Percentiles rank a stretch among this genome's conserved stretches.
These are phyloP conservation scores for Heliamphora pulchella DNA, from an alignment of 179 eudicot genomes.

Conservation along the genomic window DNA sequence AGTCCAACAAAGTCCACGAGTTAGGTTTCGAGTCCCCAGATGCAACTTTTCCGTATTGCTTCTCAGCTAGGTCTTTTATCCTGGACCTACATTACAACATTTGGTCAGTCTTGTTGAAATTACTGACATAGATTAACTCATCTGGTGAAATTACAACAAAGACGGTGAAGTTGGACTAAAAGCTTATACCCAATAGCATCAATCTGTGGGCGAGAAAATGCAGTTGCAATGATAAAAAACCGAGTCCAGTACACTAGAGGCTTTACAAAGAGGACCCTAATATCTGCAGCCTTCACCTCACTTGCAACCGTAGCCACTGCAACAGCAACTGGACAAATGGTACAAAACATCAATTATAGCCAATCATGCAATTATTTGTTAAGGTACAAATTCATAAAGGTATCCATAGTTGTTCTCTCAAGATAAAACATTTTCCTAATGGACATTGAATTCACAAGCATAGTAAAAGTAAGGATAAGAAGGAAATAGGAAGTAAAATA, in stretches of 20 bases:
- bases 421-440: background rate
- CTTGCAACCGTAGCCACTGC: conserved; percentile 85
- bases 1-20: conserved; percentile 91
- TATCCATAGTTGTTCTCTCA: background rate
- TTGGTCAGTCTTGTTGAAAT: background rate
- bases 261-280: conserved; percentile 81
- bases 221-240: conserved; percentile 92
- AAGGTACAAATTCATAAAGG: background rate
- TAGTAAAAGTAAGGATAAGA: background rate
- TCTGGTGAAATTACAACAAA: background rate
- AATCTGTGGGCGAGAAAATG: conserved; percentile 85
- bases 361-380: background rate
- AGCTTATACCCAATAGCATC: conserved; percentile 66
- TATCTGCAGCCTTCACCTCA: conserved; percentile 86
- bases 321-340: conserved; percentile 70
- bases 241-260: conserved; percentile 97
- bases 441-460: background rate
- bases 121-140: background rate
- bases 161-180: background rate
- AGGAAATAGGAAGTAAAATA: background rate
- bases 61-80: conserved; percentile 81
- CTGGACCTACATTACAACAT: conserved; percentile 41
- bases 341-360: conserved; percentile 6
- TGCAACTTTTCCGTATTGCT: conserved; percentile 58
- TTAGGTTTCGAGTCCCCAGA: conserved; percentile 79